Percentiles rank a stretch among this genome's conserved stretches.
Evolutionary conservation across 345 rosid species (phyloP).

Genomic region (Melaleuca quinquenervia): DNA sequence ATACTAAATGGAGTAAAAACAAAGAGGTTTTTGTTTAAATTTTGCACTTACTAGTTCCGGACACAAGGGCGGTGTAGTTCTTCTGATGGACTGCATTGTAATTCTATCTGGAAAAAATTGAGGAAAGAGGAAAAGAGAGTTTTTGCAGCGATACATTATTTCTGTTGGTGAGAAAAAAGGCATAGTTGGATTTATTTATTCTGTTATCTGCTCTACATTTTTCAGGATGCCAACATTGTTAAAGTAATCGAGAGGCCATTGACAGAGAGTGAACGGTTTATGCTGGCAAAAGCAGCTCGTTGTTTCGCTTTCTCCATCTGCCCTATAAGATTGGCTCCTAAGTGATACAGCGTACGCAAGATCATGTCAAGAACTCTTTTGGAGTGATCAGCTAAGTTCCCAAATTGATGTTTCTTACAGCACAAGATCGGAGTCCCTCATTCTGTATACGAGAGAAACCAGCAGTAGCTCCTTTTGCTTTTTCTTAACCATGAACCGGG

Average conservation of each 20-base stretch:
- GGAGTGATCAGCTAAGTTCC: not conserved
- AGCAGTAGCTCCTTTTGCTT: not conserved
- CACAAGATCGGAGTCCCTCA: not conserved
- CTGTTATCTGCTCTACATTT: not conserved
- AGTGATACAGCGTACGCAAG: slow-evolving; percentile 9
- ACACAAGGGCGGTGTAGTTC: not conserved
- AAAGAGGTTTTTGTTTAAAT: not conserved
- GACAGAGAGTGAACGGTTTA: slow-evolving; percentile 83
- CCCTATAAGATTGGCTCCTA: slow-evolving; percentile 70
- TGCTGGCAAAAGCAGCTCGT: slow-evolving; percentile 89
- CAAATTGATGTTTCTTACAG: not conserved
- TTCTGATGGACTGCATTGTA: not conserved
- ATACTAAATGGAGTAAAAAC: not conserved
- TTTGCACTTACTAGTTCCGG: not conserved
- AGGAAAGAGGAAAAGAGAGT: not conserved
- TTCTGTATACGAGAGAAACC: not conserved
- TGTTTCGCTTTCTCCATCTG: slow-evolving; percentile 80
- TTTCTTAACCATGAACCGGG: not conserved
- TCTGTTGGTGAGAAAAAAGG: not conserved
- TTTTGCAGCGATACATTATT: not conserved
- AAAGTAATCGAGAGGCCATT: slow-evolving; percentile 82
- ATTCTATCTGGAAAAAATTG: not conserved
- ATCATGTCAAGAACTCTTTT: not conserved
- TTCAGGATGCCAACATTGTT: slow-evolving; percentile 71
- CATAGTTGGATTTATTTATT: not conserved